Percentiles rank a stretch among this genome's conserved stretches.
Evolutionary conservation across 139 green algal species (phyloP).

Genomic region (Nannochloris sp.): DNA sequence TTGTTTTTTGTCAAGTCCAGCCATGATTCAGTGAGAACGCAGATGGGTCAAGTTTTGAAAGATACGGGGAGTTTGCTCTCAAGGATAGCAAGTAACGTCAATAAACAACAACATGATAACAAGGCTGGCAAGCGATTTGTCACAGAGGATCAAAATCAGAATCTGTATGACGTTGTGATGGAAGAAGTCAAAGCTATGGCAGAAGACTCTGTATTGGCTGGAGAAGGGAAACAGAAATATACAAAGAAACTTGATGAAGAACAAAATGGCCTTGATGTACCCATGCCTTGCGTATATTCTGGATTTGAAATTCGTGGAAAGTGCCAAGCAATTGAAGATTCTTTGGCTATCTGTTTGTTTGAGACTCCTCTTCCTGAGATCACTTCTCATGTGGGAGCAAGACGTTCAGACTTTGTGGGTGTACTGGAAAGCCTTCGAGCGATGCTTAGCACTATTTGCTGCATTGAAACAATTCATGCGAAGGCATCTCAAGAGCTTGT

Average conservation of each 20-base stretch:
- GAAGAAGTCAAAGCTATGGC: too few species aligned
- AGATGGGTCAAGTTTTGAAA: slow-evolving; percentile 4
- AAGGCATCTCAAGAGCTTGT: not conserved
- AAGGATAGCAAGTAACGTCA: not conserved
- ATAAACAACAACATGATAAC: too few species aligned
- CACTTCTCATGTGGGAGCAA: not conserved
- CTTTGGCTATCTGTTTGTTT: not conserved
- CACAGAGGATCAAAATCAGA: too few species aligned
- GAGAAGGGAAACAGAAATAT: too few species aligned
- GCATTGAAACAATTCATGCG: not conserved
- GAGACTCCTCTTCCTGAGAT: slow-evolving; percentile 1
- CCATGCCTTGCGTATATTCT: not conserved
- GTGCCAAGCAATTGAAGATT: not conserved
- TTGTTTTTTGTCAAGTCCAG: slow-evolving; percentile 7
- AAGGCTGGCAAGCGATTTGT: too few species aligned
- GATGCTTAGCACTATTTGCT: not conserved
- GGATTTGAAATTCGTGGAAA: not conserved
- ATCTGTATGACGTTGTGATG: too few species aligned
- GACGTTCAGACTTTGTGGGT: not conserved
- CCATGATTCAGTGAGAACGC: slow-evolving; percentile 10
- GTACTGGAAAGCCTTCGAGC: not conserved
- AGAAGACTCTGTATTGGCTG: too few species aligned
- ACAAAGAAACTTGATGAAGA: too few species aligned
- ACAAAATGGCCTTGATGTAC: not conserved
- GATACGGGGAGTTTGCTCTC: slow-evolving; percentile 3